These are phyloP conservation scores for Fusarium pseudocircinatum DNA, from an alignment of 2,329 filamentous ascomycete species.

Conservation along the genomic window DNA sequence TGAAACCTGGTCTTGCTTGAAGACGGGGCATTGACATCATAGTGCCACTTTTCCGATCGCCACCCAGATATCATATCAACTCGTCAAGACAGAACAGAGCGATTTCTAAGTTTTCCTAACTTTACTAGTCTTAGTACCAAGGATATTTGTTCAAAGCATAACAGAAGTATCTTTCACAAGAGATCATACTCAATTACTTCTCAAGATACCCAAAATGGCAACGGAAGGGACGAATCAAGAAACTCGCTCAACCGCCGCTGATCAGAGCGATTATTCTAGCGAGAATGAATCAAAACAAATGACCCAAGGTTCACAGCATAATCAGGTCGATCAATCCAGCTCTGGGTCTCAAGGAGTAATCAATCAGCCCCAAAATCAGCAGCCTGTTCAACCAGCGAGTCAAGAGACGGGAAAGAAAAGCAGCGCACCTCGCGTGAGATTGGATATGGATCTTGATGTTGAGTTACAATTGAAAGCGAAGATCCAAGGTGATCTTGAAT, in stretches of 20 bases:
- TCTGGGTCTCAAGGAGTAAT: neutral
- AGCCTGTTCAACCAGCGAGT: neutral
- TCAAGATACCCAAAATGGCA: neutral
- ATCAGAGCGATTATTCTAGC: neutral
- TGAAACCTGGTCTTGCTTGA: neutral
- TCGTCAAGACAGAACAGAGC: neutral
- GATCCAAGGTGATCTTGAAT: slow-evolving; percentile 19
- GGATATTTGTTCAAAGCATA: fast-evolving
- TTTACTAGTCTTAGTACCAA: neutral
- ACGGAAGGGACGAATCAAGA: neutral
- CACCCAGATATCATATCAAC: neutral
- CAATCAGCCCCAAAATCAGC: neutral
- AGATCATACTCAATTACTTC: fast-evolving
- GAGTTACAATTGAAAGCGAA: slow-evolving; percentile 25
- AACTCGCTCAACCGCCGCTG: neutral
- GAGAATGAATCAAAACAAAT: neutral
- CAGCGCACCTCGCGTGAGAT: slow-evolving; percentile 14
- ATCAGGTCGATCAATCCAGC: neutral
- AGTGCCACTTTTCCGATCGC: neutral
- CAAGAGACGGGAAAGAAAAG: slow-evolving; percentile 8
- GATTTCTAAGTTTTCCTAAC: fast-evolving
- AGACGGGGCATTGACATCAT: neutral
- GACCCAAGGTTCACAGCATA: neutral
- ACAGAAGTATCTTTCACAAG: fast-evolving
- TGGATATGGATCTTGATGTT: slow-evolving; percentile 27